Percentiles rank a stretch among this genome's conserved stretches.
phyloP scores from a whole-genome alignment of 2,329 filamentous ascomycete species.

The Arthroderma sp. region DNA sequence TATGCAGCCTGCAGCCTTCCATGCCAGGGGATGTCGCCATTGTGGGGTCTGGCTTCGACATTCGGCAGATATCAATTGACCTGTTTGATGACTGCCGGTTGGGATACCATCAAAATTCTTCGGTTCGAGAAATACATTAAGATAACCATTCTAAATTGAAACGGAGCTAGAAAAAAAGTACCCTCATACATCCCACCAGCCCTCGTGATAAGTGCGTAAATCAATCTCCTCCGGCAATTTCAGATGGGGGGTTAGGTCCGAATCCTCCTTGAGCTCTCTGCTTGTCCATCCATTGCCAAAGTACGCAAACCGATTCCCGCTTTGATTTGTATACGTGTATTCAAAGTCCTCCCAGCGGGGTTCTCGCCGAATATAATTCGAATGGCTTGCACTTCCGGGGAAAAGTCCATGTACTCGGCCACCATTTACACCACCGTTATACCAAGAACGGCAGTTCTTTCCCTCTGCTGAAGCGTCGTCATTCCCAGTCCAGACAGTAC shows the following conservation, averaged over 20 bases:
- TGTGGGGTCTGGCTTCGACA: background rate
- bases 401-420: slow-evolving; percentile 54
- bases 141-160: background rate
- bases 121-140: background rate
- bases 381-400: slow-evolving; percentile 53
- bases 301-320: slow-evolving; percentile 38
- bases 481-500: slow-evolving; percentile 40
- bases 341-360: slow-evolving; percentile 49
- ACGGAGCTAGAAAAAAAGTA: background rate
- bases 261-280: slow-evolving; percentile 42
- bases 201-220: slow-evolving; percentile 51
- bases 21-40: too few species aligned
- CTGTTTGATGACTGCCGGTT: background rate
- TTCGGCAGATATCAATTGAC: too few species aligned
- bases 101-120: background rate
- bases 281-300: slow-evolving; percentile 55
- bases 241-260: slow-evolving; percentile 53
- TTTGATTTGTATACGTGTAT: slow-evolving; percentile 34
- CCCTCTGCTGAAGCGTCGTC: slow-evolving; percentile 65
- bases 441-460: background rate
- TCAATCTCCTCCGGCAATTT: slow-evolving; percentile 43
- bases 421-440: slow-evolving; percentile 34
- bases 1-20: too few species aligned
- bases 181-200: slow-evolving; percentile 45
- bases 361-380: slow-evolving; percentile 44